Evolutionary conservation across 768 basidiomycete species (phyloP).

Genomic region (Mycena epipterygia): DNA sequence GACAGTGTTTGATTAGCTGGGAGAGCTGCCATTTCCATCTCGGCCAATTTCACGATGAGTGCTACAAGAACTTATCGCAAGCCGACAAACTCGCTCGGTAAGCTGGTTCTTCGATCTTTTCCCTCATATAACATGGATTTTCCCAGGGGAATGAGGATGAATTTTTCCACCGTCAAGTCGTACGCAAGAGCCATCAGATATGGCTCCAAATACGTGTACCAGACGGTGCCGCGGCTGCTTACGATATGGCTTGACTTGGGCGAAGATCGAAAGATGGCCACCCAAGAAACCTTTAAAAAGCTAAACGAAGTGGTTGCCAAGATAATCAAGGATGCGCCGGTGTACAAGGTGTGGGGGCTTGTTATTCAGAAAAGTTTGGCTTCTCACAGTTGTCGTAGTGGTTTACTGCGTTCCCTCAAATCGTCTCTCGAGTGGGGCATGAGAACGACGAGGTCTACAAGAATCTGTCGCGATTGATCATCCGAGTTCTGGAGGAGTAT

Average conservation of each 20-base stretch:
- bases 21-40: constrained; percentile 90
- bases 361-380: not conserved
- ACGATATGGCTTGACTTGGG: constrained; percentile 96
- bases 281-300: constrained; percentile 60
- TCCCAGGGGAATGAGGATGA: constrained; percentile 73
- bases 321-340: constrained; percentile 73
- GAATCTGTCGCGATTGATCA: constrained; percentile 76
- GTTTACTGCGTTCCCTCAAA: constrained; percentile 96
- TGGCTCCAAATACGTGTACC: constrained; percentile 97
- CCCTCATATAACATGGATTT: not conserved
- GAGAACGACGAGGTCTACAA: constrained; percentile 70
- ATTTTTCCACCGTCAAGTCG: constrained; percentile 71
- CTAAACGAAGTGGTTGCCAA: constrained; percentile 70
- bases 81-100: constrained; percentile 64
- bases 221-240: constrained; percentile 92
- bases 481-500: constrained; percentile 80
- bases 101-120: constrained; percentile 12
- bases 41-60: constrained; percentile 90
- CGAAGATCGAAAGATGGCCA: constrained; percentile 59
- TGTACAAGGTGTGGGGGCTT: constrained; percentile 75
- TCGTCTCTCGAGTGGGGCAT: constrained; percentile 94
- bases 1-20: constrained; percentile 60
- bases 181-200: constrained; percentile 79
- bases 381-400: constrained; percentile 66
- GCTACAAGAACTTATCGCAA: constrained; percentile 66